Conservation (phyloP, 192 early-diverging fungal species). For the Chytriomyces confervae region DNA sequence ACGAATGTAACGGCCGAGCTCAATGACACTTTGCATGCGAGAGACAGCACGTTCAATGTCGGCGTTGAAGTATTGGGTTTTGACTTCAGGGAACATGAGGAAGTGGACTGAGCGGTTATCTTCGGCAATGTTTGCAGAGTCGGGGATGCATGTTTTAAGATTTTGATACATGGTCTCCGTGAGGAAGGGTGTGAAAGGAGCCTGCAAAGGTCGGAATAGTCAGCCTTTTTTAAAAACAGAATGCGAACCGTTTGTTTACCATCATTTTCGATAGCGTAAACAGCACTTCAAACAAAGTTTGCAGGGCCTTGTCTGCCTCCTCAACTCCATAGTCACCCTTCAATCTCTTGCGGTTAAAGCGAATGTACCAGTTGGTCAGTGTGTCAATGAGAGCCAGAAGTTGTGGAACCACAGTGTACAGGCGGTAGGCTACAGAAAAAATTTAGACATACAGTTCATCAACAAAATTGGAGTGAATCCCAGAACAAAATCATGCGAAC, state of each 20-base stretch:
- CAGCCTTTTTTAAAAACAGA: background rate
- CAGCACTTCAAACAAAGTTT: slow-evolving; percentile 95
- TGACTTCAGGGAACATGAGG: slow-evolving; percentile 89
- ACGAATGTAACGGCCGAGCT: slow-evolving; percentile 88
- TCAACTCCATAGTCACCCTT: slow-evolving; percentile 93
- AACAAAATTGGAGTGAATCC: background rate
- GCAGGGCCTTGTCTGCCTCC: slow-evolving; percentile 85
- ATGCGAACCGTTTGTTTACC: slow-evolving; percentile 48
- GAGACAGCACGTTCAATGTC: slow-evolving; percentile 94
- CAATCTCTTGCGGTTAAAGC: slow-evolving; percentile 95
- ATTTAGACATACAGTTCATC: background rate
- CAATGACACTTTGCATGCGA: slow-evolving; percentile 97
- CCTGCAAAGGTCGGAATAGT: slow-evolving; percentile 41
- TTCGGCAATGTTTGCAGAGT: slow-evolving; percentile 31
- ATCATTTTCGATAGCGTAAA: slow-evolving; percentile 88
- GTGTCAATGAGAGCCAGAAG: slow-evolving; percentile 88
- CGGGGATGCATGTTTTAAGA: slow-evolving; percentile 76
- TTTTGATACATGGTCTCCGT: slow-evolving; percentile 98
- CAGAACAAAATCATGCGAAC: slow-evolving; percentile 9
- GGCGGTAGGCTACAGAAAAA: slow-evolving; percentile 74
- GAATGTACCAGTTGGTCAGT: slow-evolving; percentile 98
- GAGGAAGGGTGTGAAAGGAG: slow-evolving; percentile 97
- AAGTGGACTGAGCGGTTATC: slow-evolving; percentile 94
- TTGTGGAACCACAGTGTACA: slow-evolving; percentile 97
- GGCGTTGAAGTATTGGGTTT: slow-evolving; percentile 93